phyloP scores from a whole-genome alignment of 202 grass and related monocot species.

The Musa balbisiana region DNA sequence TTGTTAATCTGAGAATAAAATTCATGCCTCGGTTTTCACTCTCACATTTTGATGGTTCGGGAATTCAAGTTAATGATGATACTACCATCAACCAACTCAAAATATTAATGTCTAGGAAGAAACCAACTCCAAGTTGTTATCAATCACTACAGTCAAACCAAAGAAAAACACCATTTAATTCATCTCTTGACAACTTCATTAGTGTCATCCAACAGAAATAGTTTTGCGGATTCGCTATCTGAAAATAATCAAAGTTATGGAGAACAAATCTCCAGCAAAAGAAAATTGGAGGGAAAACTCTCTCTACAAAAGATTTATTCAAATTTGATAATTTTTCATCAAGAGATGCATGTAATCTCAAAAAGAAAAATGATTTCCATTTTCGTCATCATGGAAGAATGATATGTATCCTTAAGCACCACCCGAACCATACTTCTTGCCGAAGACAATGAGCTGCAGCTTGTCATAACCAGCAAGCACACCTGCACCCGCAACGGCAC shows the following conservation, averaged over 20 bases:
- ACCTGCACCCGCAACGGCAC: conserved; percentile 11
- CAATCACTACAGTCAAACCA: too few species aligned
- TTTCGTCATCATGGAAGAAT: background rate
- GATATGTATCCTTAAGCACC: conserved; percentile 5
- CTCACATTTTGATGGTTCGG: too few species aligned
- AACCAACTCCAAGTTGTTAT: too few species aligned
- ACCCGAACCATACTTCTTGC: conserved; percentile 12
- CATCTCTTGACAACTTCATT: background rate
- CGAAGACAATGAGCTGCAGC: conserved; percentile 8
- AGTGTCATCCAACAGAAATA: background rate
- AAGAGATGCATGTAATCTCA: background rate
- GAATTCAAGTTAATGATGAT: too few species aligned
- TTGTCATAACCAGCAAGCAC: conserved; percentile 15
- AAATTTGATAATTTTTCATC: background rate
- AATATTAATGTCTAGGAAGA: too few species aligned
- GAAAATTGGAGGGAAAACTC: background rate
- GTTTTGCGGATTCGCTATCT: background rate
- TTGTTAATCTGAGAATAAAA: too few species aligned
- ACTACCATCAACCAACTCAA: too few species aligned
- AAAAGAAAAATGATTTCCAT: background rate
- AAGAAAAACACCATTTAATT: background rate
- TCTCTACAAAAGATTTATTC: background rate
- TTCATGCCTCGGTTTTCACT: too few species aligned
- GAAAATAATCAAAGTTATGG: background rate
- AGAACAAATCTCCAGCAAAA: background rate